phyloP scores from a whole-genome alignment of 176 grass and related monocot genomes.

The Oryza officinalis region DNA sequence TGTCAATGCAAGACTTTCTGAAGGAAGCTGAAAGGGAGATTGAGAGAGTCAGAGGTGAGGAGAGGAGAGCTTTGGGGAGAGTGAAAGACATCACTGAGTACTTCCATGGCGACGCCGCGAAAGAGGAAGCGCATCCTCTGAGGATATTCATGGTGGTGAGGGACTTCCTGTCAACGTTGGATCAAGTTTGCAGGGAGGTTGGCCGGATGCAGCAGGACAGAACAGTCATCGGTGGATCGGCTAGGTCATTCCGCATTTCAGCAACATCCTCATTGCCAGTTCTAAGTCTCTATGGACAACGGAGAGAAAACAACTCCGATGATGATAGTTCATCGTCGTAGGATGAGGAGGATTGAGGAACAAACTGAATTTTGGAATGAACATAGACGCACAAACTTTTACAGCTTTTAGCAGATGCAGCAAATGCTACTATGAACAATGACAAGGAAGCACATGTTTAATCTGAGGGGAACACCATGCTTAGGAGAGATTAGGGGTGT shows the following conservation, averaged over 20 bases:
- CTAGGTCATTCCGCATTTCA: constrained; percentile 79
- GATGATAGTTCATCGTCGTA: constrained; percentile 78
- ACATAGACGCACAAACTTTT: constrained; percentile 7
- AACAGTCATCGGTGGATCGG: constrained; percentile 70
- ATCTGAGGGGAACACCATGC: not conserved
- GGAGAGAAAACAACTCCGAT: constrained; percentile 59
- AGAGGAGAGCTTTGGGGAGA: constrained; percentile 55
- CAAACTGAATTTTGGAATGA: constrained; percentile 32
- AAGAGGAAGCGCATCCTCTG: constrained; percentile 87
- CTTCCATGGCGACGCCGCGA: constrained; percentile 74
- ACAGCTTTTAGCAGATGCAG: constrained; percentile 27
- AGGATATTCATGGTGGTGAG: constrained; percentile 99
- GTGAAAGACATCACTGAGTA: constrained; percentile 94
- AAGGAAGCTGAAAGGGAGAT: constrained; percentile 75
- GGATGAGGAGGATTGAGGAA: constrained; percentile 5
- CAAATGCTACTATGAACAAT: constrained; percentile 19
- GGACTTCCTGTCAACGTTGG: constrained; percentile 82
- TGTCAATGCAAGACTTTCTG: constrained; percentile 76
- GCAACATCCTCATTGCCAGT: constrained; percentile 62
- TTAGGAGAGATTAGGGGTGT: constrained; percentile 13
- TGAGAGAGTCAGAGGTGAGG: constrained; percentile 62
- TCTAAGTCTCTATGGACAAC: constrained; percentile 49
- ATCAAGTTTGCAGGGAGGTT: constrained; percentile 96
- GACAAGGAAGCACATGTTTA: constrained; percentile 15
- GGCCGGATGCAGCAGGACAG: constrained; percentile 88